A percentile compares a stretch with the other conserved stretches of the same genome.
Conservation (phyloP, 352 stramenopile genomes). For the Pythium chondricola region DNA sequence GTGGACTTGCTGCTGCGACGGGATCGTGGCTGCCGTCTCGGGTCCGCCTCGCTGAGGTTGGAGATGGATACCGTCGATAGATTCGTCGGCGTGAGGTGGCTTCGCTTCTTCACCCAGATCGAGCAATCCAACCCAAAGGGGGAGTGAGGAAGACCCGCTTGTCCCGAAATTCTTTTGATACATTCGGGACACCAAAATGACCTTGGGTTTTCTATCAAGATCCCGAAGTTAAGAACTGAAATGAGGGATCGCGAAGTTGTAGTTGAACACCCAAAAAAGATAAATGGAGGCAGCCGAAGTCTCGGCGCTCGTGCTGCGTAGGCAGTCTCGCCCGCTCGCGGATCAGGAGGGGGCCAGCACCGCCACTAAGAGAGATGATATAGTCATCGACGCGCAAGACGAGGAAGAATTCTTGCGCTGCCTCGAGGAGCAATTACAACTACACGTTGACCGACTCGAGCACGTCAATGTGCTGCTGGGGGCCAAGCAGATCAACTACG, state of each 20-base stretch:
- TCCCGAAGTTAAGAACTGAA: slow-evolving; percentile 14
- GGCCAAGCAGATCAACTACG: slow-evolving; percentile 55
- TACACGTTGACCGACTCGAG: slow-evolving; percentile 37
- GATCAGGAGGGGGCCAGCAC: slow-evolving; percentile 1
- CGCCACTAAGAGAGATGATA: slow-evolving; percentile 19
- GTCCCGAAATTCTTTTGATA: not conserved
- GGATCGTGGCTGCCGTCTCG: not conserved
- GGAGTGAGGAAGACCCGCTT: slow-evolving; percentile 11
- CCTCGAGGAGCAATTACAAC: slow-evolving; percentile 67
- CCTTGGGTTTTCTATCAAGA: too few species aligned
- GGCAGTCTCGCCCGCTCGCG: slow-evolving; percentile 7
- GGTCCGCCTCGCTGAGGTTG: not conserved
- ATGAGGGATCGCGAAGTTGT: slow-evolving; percentile 11
- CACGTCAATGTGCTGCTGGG: slow-evolving; percentile 62
- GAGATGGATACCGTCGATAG: too few species aligned
- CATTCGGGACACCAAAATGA: not conserved
- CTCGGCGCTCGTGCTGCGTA: slow-evolving; percentile 32
- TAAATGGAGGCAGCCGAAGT: slow-evolving; percentile 59
- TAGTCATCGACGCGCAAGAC: slow-evolving; percentile 42
- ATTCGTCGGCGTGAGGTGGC: too few species aligned
- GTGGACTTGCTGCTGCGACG: not conserved
- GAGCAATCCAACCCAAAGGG: not conserved
- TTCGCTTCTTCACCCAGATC: not conserved
- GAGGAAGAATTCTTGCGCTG: slow-evolving; percentile 59
- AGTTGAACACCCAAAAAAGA: not conserved